Base-by-base conservation (phyloP, 1,139 yeast genomes). In the Petasospora fabianii region DNA sequence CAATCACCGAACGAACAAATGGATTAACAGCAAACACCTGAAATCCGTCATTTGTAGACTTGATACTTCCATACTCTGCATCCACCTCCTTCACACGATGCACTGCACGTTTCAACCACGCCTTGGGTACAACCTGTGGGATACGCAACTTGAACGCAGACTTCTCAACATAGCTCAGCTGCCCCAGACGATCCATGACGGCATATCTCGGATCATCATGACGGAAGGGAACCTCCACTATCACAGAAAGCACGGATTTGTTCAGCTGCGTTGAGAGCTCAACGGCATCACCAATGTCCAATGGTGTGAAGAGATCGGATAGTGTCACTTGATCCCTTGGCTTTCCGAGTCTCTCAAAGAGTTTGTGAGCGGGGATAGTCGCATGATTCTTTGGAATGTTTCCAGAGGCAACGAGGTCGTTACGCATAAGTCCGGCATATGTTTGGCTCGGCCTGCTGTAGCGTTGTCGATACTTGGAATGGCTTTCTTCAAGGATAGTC, bases 131-230 rank as follows among this genome's bases (percentile, higher is more conserved):
- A 3, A 75, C 68, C 3, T 62, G 57, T 1, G 90, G 88, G 10
- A 83, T 61, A 39, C 88, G 63, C 27, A 75, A 55, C 32, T 64
- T 63, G 35, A 82, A 70, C 11, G 60, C 57, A n/a, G 62, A 56
- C 43, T 68, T 69, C 11, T 73, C 62, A 1, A 72, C 71, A 60
- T 71, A 78, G 2, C 65, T 53, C 6, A 83, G 60, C 34, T 69
- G 75, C 5, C 94, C 92, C 43, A 71, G 71, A 30, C 70, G 66
- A 42, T 73, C 72, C 35, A 79, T 63, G 44, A 77, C 69, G 0
- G 84, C 73, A 49, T 75, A 82, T 26, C 77, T 58, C 15, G 75
- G 71, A 45, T 73, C 77, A 24, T 57, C 59, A 2, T 61, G 50
- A 6, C 59, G 49, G 3, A 50, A 41, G 0, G 79, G 79, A n/a